Percentiles rank a stretch among this genome's conserved stretches.
phyloP scores from a whole-genome alignment of 1,284 basidiomycete genomes.

The Cryptococcus neoformans region DNA sequence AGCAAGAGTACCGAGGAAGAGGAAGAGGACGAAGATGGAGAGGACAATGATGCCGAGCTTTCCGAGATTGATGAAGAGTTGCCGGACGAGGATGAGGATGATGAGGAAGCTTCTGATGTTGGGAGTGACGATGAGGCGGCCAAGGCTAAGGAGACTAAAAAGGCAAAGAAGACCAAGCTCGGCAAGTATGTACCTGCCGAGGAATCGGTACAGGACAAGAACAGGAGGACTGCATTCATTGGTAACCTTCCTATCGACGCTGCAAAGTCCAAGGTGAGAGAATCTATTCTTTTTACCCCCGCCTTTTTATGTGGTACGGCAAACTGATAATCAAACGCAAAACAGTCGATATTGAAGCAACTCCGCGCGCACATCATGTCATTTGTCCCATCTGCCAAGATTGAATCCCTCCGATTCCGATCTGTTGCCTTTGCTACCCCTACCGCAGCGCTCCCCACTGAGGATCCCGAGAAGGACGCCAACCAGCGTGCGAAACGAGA shows the following conservation, averaged over 20 bases:
- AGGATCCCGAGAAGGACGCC: conserved; percentile 42
- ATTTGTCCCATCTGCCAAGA: conserved; percentile 66
- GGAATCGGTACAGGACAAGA: conserved; percentile 66
- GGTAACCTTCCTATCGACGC: conserved; percentile 82
- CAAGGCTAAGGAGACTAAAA: conserved; percentile 22
- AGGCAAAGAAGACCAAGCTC: conserved; percentile 22
- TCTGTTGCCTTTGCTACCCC: conserved; percentile 82
- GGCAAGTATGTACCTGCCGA: conserved; percentile 57
- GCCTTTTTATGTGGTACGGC: not conserved
- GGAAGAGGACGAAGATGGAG: conserved; percentile 3
- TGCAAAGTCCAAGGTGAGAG: conserved; percentile 68
- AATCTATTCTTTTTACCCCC: conserved; percentile 5
- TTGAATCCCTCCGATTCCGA: conserved; percentile 87
- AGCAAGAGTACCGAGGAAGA: conserved; percentile 3
- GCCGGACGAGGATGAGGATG: conserved; percentile 22
- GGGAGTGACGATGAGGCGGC: conserved; percentile 40
- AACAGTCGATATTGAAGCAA: conserved; percentile 54
- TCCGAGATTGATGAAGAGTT: conserved; percentile 20
- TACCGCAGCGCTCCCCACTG: conserved; percentile 61
- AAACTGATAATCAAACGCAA: conserved; percentile 28
- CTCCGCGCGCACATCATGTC: conserved; percentile 69
- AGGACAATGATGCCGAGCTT: conserved; percentile 9
- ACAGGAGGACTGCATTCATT: conserved; percentile 86
- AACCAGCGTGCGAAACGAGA: conserved; percentile 43
- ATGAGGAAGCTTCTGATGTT: conserved; percentile 14